Base-by-base conservation (phyloP, 805 yeast genomes). In the Monosporozyma solicola region DNA sequence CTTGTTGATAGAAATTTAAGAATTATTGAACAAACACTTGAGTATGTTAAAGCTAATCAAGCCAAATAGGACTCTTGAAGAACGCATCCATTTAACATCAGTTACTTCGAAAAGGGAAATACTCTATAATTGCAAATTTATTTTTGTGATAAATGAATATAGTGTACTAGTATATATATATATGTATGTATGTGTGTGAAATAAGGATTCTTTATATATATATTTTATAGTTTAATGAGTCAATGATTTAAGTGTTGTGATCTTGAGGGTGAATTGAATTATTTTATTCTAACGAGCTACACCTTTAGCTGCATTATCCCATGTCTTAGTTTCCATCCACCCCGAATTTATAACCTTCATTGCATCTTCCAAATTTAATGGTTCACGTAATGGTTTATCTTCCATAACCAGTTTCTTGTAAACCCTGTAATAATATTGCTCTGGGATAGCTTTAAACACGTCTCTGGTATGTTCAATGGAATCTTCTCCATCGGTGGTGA, bases 301-400 rank as follows among this genome's bases (percentile, higher is more conserved):
- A 3, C 52, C 52, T 35, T 66, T 69, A 1, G 74, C 69, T 6
- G 78, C 78, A 35, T 74, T 70, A 54, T 79, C 84, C 92, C 94
- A 91, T 58, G 81, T 80, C 50, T 84, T 88, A 24, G 81, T 81
- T 55, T 82, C 83, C 15, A 78, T 76, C 98, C 98, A 91, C 20
- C 97, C 97, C 3, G 85, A 80, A 61, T 87, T 82, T 44, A 91
- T 77, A 25, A 91, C 79, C 57, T 78, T 77, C 50, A 89, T 65
- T 44, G 86, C 80, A 65, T 89, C 96, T 54, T 73, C 74, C 60
- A 92, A 76, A 66, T 87, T 88, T 69, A 92, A 73, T 15, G 90
- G 87, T 53, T 74, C 74, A 61, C 80, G 83, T 61, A 92, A 74
- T 6, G 80, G 75, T 59, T 82, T 82, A 39, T 84, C 83, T 61